Percentiles rank a stretch among this genome's conserved stretches.
These are phyloP conservation scores for Torulaspora quercuum DNA, from an alignment of 805 yeast genomes.

Conservation along the genomic window DNA sequence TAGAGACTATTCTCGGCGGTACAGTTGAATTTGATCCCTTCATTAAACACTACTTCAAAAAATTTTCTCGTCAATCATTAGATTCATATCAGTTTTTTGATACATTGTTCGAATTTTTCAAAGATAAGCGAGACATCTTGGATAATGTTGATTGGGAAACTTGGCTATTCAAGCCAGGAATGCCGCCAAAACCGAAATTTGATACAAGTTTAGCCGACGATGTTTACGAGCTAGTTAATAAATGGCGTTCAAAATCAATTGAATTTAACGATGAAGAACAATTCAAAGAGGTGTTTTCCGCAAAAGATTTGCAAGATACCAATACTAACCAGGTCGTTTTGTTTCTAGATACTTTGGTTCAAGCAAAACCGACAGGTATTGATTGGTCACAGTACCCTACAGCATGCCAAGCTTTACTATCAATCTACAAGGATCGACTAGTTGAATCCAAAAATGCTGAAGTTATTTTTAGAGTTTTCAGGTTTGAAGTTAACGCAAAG, in stretches of 20 bases:
- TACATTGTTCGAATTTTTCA: constrained; percentile 63
- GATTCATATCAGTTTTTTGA: constrained; percentile 82
- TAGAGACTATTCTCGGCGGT: constrained; percentile 71
- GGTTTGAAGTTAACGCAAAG: constrained; percentile 57
- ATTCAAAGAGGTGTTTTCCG: constrained; percentile 40
- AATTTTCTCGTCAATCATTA: constrained; percentile 64
- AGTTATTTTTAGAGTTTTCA: constrained; percentile 72
- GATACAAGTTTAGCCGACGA: constrained; percentile 74
- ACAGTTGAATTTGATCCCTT: constrained; percentile 67
- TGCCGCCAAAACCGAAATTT: constrained; percentile 84
- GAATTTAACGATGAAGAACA: constrained; percentile 12
- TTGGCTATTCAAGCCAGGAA: constrained; percentile 79
- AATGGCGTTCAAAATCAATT: constrained; percentile 52
- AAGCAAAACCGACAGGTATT: constrained; percentile 33
- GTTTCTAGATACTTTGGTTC: constrained; percentile 66
- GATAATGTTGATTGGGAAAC: constrained; percentile 78
- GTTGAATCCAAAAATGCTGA: constrained; percentile 68
- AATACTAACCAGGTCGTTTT: constrained; percentile 75
- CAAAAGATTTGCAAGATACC: constrained; percentile 53
- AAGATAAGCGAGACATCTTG: constrained; percentile 47
- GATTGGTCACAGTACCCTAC: constrained; percentile 36
- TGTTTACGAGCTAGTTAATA: constrained; percentile 60
- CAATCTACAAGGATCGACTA: constrained; percentile 42
- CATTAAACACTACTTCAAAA: constrained; percentile 70
- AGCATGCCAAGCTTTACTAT: constrained; percentile 39